Conservation (phyloP, 306 rosid species). For the Cucumis hystrix region DNA sequence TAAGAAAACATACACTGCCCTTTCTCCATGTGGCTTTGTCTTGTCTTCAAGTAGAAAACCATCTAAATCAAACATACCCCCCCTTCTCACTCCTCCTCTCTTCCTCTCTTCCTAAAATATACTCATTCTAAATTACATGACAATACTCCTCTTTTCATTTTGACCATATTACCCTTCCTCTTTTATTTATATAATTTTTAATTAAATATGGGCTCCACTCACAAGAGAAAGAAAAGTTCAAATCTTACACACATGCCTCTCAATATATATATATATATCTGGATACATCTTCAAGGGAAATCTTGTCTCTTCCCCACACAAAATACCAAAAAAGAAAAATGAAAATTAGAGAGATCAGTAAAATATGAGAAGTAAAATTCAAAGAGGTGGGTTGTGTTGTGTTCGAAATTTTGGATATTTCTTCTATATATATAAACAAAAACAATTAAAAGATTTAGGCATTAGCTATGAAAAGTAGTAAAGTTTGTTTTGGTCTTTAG, state of each 20-base stretch:
- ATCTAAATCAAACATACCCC: conserved; percentile 34
- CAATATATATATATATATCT: not conserved
- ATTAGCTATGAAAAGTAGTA: conserved; percentile 24
- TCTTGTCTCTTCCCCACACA: not conserved
- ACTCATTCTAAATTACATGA: conserved; percentile 3
- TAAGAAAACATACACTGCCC: not conserved
- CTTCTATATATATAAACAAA: not conserved
- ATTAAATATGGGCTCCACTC: not conserved
- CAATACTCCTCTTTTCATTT: not conserved
- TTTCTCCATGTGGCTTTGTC: conserved; percentile 66
- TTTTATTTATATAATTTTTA: not conserved
- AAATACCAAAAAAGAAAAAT: not conserved
- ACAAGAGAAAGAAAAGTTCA: not conserved
- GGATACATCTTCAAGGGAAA: not conserved
- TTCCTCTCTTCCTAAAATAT: not conserved
- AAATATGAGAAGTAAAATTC: not conserved
- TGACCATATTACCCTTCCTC: not conserved
- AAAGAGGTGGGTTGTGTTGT: not conserved
- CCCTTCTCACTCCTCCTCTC: not conserved
- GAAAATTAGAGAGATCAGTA: not conserved
- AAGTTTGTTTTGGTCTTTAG: conserved; percentile 28
- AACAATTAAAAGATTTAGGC: conserved; percentile 8
- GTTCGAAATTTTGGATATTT: not conserved
- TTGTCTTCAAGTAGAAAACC: conserved; percentile 47
- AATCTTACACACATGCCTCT: not conserved